Conservation (phyloP, 148 eudicot genomes). For the Dianthus caryophyllus region DNA sequence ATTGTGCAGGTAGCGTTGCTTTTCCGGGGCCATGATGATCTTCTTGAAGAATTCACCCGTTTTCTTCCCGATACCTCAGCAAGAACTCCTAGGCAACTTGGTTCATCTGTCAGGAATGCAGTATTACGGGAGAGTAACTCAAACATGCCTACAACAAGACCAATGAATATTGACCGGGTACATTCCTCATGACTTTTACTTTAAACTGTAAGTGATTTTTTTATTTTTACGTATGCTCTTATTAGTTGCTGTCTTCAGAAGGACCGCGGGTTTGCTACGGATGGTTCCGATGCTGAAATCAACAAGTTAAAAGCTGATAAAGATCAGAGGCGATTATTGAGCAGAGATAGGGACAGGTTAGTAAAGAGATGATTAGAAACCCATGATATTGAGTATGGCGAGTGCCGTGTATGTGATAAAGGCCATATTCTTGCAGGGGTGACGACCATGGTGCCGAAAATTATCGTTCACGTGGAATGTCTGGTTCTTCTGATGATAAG, state of each 20-base stretch:
- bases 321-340: constrained; percentile 64
- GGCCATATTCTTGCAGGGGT: constrained; percentile 47
- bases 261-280: constrained; percentile 62
- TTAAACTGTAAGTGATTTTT: background rate
- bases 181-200: background rate
- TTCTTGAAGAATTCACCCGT: constrained; percentile 86
- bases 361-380: constrained; percentile 38
- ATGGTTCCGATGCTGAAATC: constrained; percentile 62
- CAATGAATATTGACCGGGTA: constrained; percentile 57
- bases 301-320: constrained; percentile 69
- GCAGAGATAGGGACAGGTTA: constrained; percentile 48
- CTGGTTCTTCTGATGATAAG: constrained; percentile 63
- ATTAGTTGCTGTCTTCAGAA: constrained; percentile 18
- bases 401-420: constrained; percentile 37
- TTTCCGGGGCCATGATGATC: constrained; percentile 67
- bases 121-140: constrained; percentile 54
- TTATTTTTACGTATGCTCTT: constrained; percentile 11
- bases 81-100: constrained; percentile 37
- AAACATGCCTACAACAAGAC: constrained; percentile 45
- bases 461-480: constrained; percentile 18
- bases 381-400: constrained; percentile 42
- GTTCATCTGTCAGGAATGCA: constrained; percentile 50
- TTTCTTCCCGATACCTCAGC: constrained; percentile 82
- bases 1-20: constrained; percentile 65
- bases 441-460: constrained; percentile 37